These are phyloP conservation scores for Mortierella sp. DNA, from an alignment of 371 early-diverging fungal genomes.

Conservation along the genomic window DNA sequence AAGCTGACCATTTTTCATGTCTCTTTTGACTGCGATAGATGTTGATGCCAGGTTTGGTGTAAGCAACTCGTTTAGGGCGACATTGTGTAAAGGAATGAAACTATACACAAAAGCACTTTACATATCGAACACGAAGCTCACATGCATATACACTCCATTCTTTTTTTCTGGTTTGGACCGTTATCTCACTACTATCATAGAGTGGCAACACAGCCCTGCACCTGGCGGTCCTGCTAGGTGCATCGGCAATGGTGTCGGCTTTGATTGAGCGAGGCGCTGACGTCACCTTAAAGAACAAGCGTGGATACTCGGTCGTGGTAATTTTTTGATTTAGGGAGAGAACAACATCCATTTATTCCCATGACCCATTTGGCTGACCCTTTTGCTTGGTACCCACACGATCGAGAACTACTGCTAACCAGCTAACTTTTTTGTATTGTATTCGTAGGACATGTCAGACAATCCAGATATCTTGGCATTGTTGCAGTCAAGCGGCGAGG, in stretches of 20 bases:
- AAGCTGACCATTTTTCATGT: neutral
- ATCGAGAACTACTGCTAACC: neutral
- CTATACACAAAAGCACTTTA: neutral
- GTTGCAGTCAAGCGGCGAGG: neutral
- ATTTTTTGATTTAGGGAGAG: neutral
- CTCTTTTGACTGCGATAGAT: conserved; percentile 15
- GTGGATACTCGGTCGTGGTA: conserved; percentile 53
- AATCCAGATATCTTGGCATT: conserved; percentile 29
- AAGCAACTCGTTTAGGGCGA: neutral
- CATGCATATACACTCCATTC: neutral
- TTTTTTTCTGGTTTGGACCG: neutral
- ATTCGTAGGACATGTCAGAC: conserved; percentile 41
- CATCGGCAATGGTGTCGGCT: conserved; percentile 63
- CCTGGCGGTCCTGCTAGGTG: conserved; percentile 71
- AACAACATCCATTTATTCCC: neutral
- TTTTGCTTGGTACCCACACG: neutral
- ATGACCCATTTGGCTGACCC: neutral
- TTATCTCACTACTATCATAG: conserved; percentile 46
- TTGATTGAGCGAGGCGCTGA: conserved; percentile 73
- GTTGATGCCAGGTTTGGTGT: conserved; percentile 48
- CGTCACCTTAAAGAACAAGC: conserved; percentile 36
- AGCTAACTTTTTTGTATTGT: neutral
- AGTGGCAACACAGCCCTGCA: conserved; percentile 70
- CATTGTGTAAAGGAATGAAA: neutral
- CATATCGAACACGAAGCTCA: neutral